Percentiles rank a stretch among this genome's conserved stretches.
Evolutionary conservation across 2,329 filamentous ascomycete genomes (phyloP).

Genomic region (Xylaria digitata): DNA sequence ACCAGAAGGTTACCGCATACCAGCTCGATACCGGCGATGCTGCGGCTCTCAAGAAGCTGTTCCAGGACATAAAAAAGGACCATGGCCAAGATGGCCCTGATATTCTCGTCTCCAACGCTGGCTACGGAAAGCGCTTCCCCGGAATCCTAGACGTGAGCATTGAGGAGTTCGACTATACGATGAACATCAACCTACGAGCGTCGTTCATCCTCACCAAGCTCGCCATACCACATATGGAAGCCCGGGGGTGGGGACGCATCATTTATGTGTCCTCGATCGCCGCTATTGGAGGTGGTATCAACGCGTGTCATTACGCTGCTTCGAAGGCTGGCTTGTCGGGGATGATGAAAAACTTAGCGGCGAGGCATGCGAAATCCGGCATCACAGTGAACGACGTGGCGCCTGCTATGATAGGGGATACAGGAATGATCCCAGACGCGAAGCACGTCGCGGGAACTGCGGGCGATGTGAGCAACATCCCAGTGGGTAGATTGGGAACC

Average conservation of each 20-base stretch:
- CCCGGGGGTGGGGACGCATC: conserved; percentile 70
- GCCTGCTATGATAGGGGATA: conserved; percentile 74
- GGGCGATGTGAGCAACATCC: conserved; percentile 69
- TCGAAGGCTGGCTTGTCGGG: conserved; percentile 71
- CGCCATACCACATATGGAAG: conserved; percentile 69
- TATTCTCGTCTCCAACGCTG: conserved; percentile 75
- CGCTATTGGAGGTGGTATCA: conserved; percentile 71
- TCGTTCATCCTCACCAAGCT: conserved; percentile 72
- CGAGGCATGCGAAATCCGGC: conserved; percentile 67
- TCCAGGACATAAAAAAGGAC: conserved; percentile 62
- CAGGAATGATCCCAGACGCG: conserved; percentile 70
- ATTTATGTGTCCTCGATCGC: conserved; percentile 73
- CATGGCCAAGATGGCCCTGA: conserved; percentile 66
- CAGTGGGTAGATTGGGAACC: conserved; percentile 67
- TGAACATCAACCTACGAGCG: conserved; percentile 71
- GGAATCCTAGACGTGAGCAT: conserved; percentile 68
- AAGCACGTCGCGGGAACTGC: conserved; percentile 62
- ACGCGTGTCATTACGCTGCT: conserved; percentile 70
- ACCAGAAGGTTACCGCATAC: conserved; percentile 61
- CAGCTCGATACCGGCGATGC: conserved; percentile 67
- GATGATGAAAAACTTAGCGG: conserved; percentile 73
- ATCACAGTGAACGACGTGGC: conserved; percentile 77
- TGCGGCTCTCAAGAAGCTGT: conserved; percentile 65
- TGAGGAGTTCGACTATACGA: conserved; percentile 72
- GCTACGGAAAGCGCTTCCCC: conserved; percentile 70